Conservation (phyloP, 768 basidiomycete species). For the Trametes sanguinea region DNA sequence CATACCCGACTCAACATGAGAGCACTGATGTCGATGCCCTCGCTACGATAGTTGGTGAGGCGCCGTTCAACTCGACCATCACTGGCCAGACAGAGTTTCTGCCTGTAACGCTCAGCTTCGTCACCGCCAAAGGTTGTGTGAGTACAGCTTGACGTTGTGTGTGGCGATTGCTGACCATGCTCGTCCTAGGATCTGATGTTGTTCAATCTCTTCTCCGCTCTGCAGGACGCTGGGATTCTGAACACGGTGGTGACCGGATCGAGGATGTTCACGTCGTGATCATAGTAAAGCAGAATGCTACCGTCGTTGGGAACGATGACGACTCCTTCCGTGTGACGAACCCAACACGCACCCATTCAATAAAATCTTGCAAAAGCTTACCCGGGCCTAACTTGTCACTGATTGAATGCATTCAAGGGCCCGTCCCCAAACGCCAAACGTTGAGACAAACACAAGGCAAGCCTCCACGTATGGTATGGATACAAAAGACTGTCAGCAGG, state of each 20-base stretch:
- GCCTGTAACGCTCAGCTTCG: conserved; percentile 34
- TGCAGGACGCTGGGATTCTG: conserved; percentile 30
- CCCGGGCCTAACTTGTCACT: too few species aligned
- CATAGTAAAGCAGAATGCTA: too few species aligned
- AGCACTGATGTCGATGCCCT: not conserved
- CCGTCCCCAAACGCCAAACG: too few species aligned
- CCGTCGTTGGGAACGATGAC: too few species aligned
- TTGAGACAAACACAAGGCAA: too few species aligned
- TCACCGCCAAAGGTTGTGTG: conserved; percentile 34
- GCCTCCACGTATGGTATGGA: too few species aligned
- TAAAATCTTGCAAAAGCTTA: too few species aligned
- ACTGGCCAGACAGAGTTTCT: conserved; percentile 30
- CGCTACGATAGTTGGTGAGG: conserved; percentile 27
- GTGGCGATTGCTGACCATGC: too few species aligned
- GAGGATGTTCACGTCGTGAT: conserved; percentile 16
- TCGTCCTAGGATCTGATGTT: conserved; percentile 32
- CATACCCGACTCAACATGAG: not conserved
- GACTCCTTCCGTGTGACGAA: too few species aligned
- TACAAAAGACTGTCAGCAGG: too few species aligned
- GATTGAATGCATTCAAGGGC: too few species aligned
- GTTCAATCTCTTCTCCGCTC: conserved; percentile 31
- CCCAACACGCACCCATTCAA: too few species aligned
- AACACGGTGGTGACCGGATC: conserved; percentile 27
- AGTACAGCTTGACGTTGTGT: conserved; percentile 4
- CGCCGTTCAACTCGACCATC: conserved; percentile 34